Conservation (phyloP, 1,284 basidiomycete species). For the Trametes polyzona region DNA sequence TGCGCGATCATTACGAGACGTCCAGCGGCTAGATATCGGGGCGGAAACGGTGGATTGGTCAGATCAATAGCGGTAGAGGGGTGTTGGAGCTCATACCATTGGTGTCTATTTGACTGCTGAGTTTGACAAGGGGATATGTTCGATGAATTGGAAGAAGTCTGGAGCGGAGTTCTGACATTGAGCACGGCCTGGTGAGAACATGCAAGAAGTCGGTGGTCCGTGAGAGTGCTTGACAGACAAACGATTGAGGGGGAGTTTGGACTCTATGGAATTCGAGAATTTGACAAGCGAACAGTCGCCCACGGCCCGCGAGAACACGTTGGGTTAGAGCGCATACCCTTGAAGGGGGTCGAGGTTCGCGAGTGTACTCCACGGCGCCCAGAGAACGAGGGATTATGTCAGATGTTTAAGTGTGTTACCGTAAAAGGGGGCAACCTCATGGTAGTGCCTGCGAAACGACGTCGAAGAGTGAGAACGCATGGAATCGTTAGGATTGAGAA, state of each 20-base stretch:
- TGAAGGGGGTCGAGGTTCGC: too few species aligned
- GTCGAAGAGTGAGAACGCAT: too few species aligned
- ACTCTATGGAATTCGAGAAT: neutral
- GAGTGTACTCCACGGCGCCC: too few species aligned
- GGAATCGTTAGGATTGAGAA: too few species aligned
- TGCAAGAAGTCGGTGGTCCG: neutral
- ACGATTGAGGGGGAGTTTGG: neutral
- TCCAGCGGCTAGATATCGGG: slow-evolving; percentile 19
- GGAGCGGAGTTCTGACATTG: neutral
- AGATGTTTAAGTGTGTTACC: neutral
- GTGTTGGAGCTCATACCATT: neutral
- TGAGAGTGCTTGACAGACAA: neutral
- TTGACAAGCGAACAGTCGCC: neutral
- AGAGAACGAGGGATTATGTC: neutral
- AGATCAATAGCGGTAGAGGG: neutral
- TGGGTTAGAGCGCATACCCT: neutral
- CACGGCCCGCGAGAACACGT: neutral
- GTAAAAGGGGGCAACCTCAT: too few species aligned
- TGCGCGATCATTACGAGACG: slow-evolving; percentile 9
- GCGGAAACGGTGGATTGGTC: neutral
- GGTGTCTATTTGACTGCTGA: slow-evolving; percentile 2
- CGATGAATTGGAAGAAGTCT: neutral
- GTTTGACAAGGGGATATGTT: neutral
- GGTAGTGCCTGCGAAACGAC: too few species aligned
- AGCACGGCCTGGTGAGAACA: neutral